Percentiles rank a stretch among this genome's conserved stretches.
These are phyloP conservation scores for Ambispora gerdemannii DNA, from an alignment of 192 early-diverging fungal genomes.

Conservation along the genomic window DNA sequence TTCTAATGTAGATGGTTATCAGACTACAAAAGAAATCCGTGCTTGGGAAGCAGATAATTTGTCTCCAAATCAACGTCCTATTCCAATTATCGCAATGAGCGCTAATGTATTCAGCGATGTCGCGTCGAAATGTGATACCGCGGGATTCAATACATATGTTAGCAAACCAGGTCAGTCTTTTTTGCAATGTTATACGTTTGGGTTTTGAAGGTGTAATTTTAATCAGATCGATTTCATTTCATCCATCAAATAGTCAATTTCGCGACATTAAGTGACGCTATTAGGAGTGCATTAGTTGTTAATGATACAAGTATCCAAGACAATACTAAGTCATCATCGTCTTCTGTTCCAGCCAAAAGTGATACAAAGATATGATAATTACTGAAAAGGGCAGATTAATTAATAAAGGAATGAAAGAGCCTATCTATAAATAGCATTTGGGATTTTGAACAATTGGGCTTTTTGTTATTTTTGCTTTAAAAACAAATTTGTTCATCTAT, in stretches of 20 bases:
- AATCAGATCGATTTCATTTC: background rate
- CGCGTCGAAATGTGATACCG: constrained; percentile 41
- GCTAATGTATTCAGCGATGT: constrained; percentile 62
- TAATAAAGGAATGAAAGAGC: too few species aligned
- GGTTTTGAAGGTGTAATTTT: background rate
- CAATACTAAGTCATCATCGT: too few species aligned
- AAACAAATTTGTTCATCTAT: too few species aligned
- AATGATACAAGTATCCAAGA: too few species aligned
- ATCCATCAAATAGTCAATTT: background rate
- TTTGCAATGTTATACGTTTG: background rate
- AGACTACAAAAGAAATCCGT: constrained; percentile 48
- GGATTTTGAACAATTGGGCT: too few species aligned
- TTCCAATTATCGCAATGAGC: constrained; percentile 55
- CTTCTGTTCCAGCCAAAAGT: too few species aligned
- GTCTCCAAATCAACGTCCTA: constrained; percentile 29
- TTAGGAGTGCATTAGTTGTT: too few species aligned
- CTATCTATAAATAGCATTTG: too few species aligned
- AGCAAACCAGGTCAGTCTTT: constrained; percentile 56
- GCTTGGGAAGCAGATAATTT: constrained; percentile 47
- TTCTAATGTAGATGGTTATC: constrained; percentile 49
- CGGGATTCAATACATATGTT: constrained; percentile 54
- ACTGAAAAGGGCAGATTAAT: too few species aligned
- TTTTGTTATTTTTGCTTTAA: too few species aligned
- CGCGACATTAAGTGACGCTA: constrained; percentile 9
- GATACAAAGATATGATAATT: too few species aligned